Base-by-base conservation (phyloP, 345 rosid species). In the Dimocarpus longan region DNA sequence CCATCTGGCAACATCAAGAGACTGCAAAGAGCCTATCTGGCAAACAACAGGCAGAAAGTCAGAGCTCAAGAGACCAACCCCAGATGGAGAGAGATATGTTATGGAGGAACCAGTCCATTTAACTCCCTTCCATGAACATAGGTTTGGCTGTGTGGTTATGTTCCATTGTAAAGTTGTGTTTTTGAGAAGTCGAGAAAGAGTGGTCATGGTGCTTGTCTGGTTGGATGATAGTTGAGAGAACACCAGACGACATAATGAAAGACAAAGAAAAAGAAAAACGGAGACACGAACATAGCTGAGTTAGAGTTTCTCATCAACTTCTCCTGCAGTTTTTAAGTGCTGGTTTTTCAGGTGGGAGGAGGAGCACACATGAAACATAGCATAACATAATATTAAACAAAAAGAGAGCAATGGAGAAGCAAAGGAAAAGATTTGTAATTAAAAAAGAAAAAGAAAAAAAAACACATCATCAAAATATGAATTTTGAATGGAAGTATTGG, bases 101-200 rank as follows among this genome's bases (percentile, higher is more conserved):
- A 93, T 69, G 39, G 87, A 77, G 62, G 85, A 77, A 71, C 15
- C 66, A 86, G 84, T 82, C 84, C 98, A 91, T 0, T 6, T 6
- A 78, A 93, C 91, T 8, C 91, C 87, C 3, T 76, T 57, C 98
- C 97, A 92, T 4, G 4, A 74, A 82, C 98, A 91, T 42, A 88
- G 90, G 75, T 87, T 78, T 6, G 81, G 84, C 73, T 87, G 74
- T 46, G 1, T 78, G 68, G 68, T 70, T 71, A 43, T 37, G 82
- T 78, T 32, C 97, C 95, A 89, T 6, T 57, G 46, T n/a, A 81
- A 19, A 80, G 21, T 48, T 39, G 81, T 40, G 72, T 18, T 56
- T 76, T 71, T 70, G 0, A 88, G 85, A 4, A 11, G 5, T n/a
- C 4, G 26, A 18, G 89, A 87, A 74, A 93, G 77, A 18, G 57